phyloP scores from a whole-genome alignment of 495 filamentous ascomycete species.

The Cercophora samala region DNA sequence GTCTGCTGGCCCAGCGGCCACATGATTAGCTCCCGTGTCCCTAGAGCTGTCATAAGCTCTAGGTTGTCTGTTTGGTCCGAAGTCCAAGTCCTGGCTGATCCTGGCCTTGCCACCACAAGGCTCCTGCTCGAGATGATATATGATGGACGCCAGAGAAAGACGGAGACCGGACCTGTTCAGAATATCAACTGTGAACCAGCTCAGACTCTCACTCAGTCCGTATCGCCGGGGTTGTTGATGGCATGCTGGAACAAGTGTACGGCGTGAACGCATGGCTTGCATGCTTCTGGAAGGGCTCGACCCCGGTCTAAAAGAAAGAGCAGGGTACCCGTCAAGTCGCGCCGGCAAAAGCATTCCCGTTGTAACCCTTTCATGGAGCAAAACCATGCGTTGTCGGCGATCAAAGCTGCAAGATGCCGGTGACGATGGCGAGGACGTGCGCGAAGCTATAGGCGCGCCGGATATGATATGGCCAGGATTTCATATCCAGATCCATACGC shows the following conservation, averaged over 20 bases:
- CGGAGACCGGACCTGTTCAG: too few relatives aligned
- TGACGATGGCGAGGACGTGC: background rate
- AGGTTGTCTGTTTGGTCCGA: background rate
- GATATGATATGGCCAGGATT: background rate
- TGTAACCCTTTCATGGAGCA: background rate
- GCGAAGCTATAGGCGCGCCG: background rate
- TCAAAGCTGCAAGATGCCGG: background rate
- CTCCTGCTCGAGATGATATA: background rate
- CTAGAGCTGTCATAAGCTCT: slow-evolving; percentile 7
- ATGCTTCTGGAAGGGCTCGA: background rate
- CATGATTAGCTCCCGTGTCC: slow-evolving; percentile 23
- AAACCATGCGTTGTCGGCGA: background rate
- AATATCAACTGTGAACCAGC: background rate
- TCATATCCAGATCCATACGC: background rate
- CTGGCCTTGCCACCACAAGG: background rate
- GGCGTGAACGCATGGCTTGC: background rate
- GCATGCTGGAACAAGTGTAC: too few relatives aligned
- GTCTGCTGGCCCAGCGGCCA: slow-evolving; percentile 8
- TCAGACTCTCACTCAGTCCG: background rate
- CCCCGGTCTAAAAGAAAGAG: background rate
- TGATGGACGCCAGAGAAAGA: too few relatives aligned
- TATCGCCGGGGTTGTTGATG: background rate
- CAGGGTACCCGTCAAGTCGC: slow-evolving; percentile 1
- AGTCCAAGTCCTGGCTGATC: background rate
- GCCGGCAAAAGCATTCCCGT: slow-evolving; percentile 4